Evolutionary conservation across 2,329 filamentous ascomycete genomes (phyloP), one percentile per base, ranked within the genome.

Genomic region (Periconia sp.): DNA sequence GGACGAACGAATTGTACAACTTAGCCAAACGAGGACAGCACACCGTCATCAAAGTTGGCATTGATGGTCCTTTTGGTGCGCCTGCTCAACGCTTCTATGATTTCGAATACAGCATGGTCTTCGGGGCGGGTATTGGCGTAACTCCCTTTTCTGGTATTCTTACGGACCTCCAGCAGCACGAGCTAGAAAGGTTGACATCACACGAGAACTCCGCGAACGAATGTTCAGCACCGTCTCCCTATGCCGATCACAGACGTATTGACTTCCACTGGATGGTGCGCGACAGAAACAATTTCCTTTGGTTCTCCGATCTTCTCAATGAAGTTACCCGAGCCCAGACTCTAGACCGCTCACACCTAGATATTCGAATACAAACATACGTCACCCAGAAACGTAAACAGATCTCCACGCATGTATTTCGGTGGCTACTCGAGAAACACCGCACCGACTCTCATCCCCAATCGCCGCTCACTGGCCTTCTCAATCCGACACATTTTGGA

Each of bases 191-290:
- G 13, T 52, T 45, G 16, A 52, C 30, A 16, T 55, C 57, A 5
- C 45, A 30, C 16, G 47, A 61, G 29, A 34, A 47, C 13, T 38
- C 54, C 1, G 18, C 44, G 2, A 41, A 53, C 5, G 46, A 43
- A 2, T 46, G 38, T 6, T 31, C 35, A 36, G 44, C 32, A 12
- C 40, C 46, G 12, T 54, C 57, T 4, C 59, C 56, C 2, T 73
- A 71, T 22, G 57, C 66, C 1, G 52, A 66, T 16, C 76, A 78
- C 49, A 74, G 79, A 23, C 73, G 79, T 4, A 75, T 82, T 1
- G 80, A 83, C 53, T 82, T 83, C 44, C 79, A 83, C 61, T 83
- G 81, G 80, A 80, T 79, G 50, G 79, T 83, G 1, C 77, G 79
- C 16, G 79, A 83, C 33, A 73, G 74, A 42, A 81, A 82, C 59